These are phyloP conservation scores for Borovskyia barvae DNA, from an alignment of 208 protist species.

Conservation along the genomic window DNA sequence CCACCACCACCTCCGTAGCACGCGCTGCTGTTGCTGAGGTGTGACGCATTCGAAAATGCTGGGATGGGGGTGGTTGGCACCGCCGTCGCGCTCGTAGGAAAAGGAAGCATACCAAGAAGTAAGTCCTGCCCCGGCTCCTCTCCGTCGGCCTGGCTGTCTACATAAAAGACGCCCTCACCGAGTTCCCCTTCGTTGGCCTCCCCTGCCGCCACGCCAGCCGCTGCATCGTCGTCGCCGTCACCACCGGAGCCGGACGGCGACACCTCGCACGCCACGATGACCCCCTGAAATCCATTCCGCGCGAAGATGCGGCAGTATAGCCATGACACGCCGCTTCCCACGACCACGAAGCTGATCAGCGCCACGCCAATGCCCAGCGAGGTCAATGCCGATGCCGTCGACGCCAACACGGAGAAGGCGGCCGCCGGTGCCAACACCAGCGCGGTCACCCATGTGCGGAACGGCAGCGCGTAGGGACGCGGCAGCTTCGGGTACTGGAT, in stretches of 20 bases:
- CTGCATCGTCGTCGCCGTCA: slow-evolving; percentile 12
- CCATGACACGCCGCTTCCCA: slow-evolving; percentile 52
- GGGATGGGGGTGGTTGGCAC: background rate
- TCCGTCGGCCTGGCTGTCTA: slow-evolving; percentile 15
- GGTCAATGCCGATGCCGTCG: slow-evolving; percentile 60
- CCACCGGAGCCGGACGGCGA: slow-evolving; percentile 31
- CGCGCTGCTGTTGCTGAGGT: background rate
- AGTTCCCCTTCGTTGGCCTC: slow-evolving; percentile 14
- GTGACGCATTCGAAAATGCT: background rate
- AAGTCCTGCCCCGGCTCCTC: slow-evolving; percentile 33
- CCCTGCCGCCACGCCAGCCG: slow-evolving; percentile 5
- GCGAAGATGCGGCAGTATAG: slow-evolving; percentile 75
- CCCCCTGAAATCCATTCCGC: slow-evolving; percentile 74
- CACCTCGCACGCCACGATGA: slow-evolving; percentile 72
- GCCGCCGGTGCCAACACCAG: slow-evolving; percentile 58
- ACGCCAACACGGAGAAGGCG: slow-evolving; percentile 60
- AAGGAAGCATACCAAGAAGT: slow-evolving; percentile 58
- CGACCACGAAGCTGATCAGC: slow-evolving; percentile 52
- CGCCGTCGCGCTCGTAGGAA: slow-evolving; percentile 1
- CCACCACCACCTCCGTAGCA: background rate
- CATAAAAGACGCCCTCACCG: slow-evolving; percentile 67
- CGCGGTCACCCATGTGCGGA: slow-evolving; percentile 51
- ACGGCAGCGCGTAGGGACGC: slow-evolving; percentile 72
- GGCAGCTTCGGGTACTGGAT: slow-evolving; percentile 73
- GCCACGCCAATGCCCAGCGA: slow-evolving; percentile 63